Evolutionary conservation across 371 early-diverging fungal genomes (phyloP).

Genomic region (Cladochytrium tenue): DNA sequence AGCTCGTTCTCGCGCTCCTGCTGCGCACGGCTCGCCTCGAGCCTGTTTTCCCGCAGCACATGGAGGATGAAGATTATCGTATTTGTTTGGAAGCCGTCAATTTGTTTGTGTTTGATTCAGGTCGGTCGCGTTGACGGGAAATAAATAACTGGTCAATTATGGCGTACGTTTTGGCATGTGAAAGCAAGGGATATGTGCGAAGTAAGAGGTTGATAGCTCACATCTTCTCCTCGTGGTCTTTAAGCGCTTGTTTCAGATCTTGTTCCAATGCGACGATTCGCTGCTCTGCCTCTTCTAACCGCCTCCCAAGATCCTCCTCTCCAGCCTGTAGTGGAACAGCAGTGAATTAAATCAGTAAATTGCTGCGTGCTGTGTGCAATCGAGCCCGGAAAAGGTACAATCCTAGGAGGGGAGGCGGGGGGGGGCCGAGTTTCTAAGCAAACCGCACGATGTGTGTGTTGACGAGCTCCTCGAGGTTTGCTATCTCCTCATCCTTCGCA

Average conservation of each 20-base stretch:
- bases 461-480: conserved; percentile 15
- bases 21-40: conserved; percentile 6
- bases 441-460: conserved; percentile 8
- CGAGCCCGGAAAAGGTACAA: not conserved
- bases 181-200: too few species aligned
- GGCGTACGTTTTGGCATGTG: too few species aligned
- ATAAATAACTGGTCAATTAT: too few species aligned
- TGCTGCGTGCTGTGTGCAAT: not conserved
- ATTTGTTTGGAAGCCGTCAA: too few species aligned
- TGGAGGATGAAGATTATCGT: not conserved
- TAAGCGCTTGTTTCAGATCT: conserved; percentile 1
- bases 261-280: conserved; percentile 14
- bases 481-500: conserved; percentile 5
- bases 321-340: conserved; percentile 6
- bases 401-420: too few species aligned
- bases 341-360: too few species aligned
- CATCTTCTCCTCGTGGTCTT: conserved; percentile 19
- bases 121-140: too few species aligned
- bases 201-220: too few species aligned
- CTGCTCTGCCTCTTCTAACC: conserved; percentile 18
- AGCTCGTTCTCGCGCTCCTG: conserved; percentile 22
- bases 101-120: too few species aligned
- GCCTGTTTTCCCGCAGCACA: conserved; percentile 5
- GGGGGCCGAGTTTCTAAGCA: too few species aligned
- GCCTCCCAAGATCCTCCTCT: conserved; percentile 5